Base-by-base conservation (phyloP, 495 filamentous ascomycete genomes). In the Cercophora newfieldiana region DNA sequence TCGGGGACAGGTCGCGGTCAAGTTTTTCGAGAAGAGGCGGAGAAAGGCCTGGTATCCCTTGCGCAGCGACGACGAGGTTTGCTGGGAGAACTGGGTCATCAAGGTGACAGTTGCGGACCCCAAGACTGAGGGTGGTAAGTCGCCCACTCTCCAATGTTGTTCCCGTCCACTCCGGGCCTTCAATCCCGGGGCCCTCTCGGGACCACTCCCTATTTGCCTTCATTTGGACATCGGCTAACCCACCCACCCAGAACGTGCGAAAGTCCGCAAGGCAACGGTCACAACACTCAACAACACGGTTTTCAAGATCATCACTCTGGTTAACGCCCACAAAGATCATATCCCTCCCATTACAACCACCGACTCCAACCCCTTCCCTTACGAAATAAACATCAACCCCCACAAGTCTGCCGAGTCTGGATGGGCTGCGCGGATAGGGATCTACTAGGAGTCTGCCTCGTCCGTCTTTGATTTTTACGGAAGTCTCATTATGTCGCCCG, bases 281-380 rank as follows among this genome's bases (percentile, higher is more conserved):
- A 89, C 89, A 47, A 92, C 90, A 68, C 86, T 99, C 33, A 88
- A 92, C 30, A 91, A 91, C 64, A 89, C 93, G 2, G 88, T 92
- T 51, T 84, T 96, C 80, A 96, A 96, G 74, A 93, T 97, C 67
- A 83, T 97, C 22, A 87, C 86, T 54, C 88, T 88, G 30, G 95
- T 91, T 66, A 96, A 96, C 76, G 77, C 83, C 14, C 90, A 97
- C 70, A 97, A 96, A 75, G 92, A 97, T 72, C 95, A 99, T 78
- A 97, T 99, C 71, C 95, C 95, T 29, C 96, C 95, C 55, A 98
- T 99, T 64, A 97, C 93, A 25, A 94, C 91, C 7, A 94, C 87
- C 70, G 93, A 97, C 30, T 82, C 88, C 54, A 98, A 98, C 72
- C 94, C 96, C 0, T 99, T 99, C 74, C 94, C 95, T 3, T 98